Conservation (phyloP, 2,329 filamentous ascomycete species). For the Claviceps sorghi region DNA sequence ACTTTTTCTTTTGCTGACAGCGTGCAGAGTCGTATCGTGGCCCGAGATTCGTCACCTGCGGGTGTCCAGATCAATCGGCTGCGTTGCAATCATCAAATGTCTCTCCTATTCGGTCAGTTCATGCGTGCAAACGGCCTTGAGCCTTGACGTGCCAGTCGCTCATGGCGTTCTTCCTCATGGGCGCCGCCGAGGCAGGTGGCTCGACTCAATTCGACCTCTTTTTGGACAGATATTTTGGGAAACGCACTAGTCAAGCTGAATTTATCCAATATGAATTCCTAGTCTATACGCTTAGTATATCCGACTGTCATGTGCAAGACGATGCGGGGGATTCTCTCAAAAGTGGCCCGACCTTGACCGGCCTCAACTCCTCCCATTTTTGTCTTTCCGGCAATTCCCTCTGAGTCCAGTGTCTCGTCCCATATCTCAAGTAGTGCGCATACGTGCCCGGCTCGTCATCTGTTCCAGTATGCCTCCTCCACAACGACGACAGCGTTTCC, state of each 20-base stretch:
- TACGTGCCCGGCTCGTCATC: conserved; percentile 37
- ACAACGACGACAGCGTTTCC: conserved; percentile 36
- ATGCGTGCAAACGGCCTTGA: neutral
- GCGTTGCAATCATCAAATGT: neutral
- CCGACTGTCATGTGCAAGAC: neutral
- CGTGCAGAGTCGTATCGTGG: neutral
- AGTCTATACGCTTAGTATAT: too few species aligned
- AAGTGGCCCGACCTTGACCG: conserved; percentile 23
- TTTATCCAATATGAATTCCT: too few species aligned
- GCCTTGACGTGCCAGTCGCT: too few species aligned
- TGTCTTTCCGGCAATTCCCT: conserved; percentile 22
- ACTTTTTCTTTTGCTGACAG: neutral
- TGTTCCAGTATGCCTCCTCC: conserved; percentile 33
- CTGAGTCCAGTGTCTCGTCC: conserved; percentile 31
- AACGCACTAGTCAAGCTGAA: too few species aligned
- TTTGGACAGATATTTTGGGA: too few species aligned
- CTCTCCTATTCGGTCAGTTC: neutral
- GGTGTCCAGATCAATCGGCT: neutral
- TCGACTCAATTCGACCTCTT: too few species aligned
- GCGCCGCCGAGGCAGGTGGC: too few species aligned
- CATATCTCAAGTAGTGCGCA: conserved; percentile 38
- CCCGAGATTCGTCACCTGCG: neutral
- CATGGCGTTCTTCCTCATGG: too few species aligned
- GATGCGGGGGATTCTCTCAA: neutral
- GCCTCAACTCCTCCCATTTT: conserved; percentile 19